Base-by-base conservation (phyloP, 306 rosid species). In the Prunus armeniaca region DNA sequence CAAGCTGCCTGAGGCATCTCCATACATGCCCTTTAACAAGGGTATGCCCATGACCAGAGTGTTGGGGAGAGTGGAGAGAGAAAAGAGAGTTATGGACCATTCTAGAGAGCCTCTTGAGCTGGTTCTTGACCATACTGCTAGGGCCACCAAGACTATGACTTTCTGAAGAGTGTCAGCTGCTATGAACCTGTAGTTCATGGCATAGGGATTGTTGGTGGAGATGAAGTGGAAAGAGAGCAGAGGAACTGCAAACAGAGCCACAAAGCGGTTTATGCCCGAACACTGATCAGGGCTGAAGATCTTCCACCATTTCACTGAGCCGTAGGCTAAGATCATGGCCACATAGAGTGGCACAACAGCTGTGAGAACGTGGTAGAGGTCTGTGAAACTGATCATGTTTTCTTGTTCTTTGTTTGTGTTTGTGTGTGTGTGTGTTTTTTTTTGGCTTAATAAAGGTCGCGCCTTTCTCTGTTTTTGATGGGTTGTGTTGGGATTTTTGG, bases 41-140 rank as follows among this genome's bases (percentile, higher is more conserved):
- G 97, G 97, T 22, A 92, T 92, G 0, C 97, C 97, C 97, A 92
- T 92, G 12, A 90, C 96, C 13, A 92, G 83, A 1, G 97, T 92
- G 85, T 92, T 92, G 0, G 97, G 97, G 6, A 92, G 91, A 0
- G 92, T 84, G 2, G 96, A 92, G 3, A 92, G 96, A 1, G 97
- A 93, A 46, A 93, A 93, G 6, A 90, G 92, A 0, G 96, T 93
- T 9, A 90, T 90, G 34, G 97, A 84, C 96, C 97, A 92, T 41
- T 90, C 96, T 0, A 90, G 66, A 0, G 91, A 93, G 12, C 93
- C 96, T 58, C 84, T 77, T 0, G 96, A 72, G 76, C 90, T 83
- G n/a, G 76, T 57, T 27, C 82, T 78, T 0, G 92, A 82, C 96
- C 96, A 93, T 9, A 93, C 63, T 6, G 84, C 69, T 0, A 90